A percentile compares a stretch with the other conserved stretches of the same genome.
Conservation (phyloP, 139 green algal genomes). For the Chara braunii region DNA sequence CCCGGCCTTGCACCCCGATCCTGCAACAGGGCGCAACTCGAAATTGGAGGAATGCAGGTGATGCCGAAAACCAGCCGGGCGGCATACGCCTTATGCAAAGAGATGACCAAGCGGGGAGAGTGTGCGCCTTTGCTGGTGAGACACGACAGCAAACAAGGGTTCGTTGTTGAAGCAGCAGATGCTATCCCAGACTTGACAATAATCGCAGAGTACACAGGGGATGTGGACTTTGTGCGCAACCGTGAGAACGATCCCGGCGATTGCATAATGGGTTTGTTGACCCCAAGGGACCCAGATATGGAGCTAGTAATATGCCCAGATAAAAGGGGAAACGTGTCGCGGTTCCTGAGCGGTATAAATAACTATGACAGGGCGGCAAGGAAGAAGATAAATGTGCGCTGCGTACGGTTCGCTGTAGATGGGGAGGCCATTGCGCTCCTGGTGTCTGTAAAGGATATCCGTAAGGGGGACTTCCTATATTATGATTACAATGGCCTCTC, state of each 20-base stretch:
- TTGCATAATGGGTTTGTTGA: slow-evolving; percentile 34
- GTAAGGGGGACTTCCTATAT: slow-evolving; percentile 25
- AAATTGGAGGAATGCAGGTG: slow-evolving; percentile 23
- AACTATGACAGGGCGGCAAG: slow-evolving; percentile 11
- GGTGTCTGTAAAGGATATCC: slow-evolving; percentile 20
- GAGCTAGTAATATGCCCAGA: slow-evolving; percentile 35
- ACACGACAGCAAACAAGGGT: no score
- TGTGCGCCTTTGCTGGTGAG: no score
- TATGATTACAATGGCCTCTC: slow-evolving; percentile 37
- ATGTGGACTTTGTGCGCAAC: slow-evolving; percentile 13
- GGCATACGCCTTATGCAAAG: no score
- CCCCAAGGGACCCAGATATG: neutral
- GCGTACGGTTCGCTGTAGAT: slow-evolving; percentile 13
- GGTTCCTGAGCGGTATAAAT: slow-evolving; percentile 36
- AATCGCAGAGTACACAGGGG: slow-evolving; percentile 27
- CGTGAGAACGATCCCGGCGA: slow-evolving; percentile 18
- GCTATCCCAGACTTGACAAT: slow-evolving; percentile 32
- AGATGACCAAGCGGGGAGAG: no score
- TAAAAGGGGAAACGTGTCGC: slow-evolving; percentile 4
- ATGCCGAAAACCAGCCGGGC: no score
- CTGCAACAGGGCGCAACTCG: neutral
- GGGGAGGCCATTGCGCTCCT: slow-evolving; percentile 21
- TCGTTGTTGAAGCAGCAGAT: slow-evolving; percentile 31
- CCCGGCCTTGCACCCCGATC: neutral
- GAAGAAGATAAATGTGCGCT: slow-evolving; percentile 25